These are phyloP conservation scores for Haematococcus sp. DNA, from an alignment of 139 green algal genomes.

Conservation along the genomic window DNA sequence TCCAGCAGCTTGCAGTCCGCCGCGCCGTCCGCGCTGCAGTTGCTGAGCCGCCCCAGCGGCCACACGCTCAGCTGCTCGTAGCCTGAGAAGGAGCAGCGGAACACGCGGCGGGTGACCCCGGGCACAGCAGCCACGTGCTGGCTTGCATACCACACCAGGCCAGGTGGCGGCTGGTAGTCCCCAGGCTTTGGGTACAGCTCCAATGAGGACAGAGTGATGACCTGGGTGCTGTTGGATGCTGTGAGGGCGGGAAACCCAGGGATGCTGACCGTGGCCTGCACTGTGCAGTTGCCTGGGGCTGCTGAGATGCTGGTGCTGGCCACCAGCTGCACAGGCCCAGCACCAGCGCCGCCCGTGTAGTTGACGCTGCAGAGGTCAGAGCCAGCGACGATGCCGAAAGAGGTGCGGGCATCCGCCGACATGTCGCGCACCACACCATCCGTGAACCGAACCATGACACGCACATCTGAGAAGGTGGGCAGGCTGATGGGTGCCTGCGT, in stretches of 20 bases:
- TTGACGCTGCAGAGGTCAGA: conserved; percentile 17
- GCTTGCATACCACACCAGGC: neutral
- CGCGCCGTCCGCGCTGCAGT: conserved; percentile 23
- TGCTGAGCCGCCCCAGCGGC: conserved; percentile 34
- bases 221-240: conserved; percentile 6
- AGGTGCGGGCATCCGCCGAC: conserved; percentile 14
- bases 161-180: neutral
- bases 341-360: neutral
- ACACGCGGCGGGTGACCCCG: conserved; percentile 5
- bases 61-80: conserved; percentile 30
- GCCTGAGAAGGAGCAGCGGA: conserved; percentile 27
- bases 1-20: conserved; percentile 25
- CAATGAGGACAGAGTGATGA: conserved; percentile 24
- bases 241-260: conserved; percentile 7
- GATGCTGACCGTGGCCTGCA: conserved; percentile 30
- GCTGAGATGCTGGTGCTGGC: neutral
- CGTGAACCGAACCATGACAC: conserved; percentile 25
- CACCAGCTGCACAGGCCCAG: conserved; percentile 2
- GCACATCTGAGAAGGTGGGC: conserved; percentile 5
- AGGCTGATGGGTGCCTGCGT: conserved; percentile 29
- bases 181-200: conserved; percentile 6
- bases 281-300: conserved; percentile 4
- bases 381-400: conserved; percentile 18
- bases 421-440: conserved; percentile 38
- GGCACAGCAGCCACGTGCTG: neutral